Base-by-base conservation (phyloP, 257 asterid species). In the Scutellaria barbata region DNA sequence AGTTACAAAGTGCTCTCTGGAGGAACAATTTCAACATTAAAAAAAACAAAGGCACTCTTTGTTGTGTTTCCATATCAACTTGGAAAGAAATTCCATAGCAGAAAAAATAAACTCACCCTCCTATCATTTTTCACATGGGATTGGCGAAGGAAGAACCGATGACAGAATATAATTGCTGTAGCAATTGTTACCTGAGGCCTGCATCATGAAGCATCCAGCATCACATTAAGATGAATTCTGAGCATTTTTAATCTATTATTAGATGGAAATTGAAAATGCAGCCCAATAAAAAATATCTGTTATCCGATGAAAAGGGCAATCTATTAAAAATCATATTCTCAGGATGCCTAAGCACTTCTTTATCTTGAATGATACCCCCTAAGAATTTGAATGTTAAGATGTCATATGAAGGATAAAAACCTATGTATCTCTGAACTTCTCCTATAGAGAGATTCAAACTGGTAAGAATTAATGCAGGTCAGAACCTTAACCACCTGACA, bases 181-280 rank as follows among this genome's bases (percentile, higher is more conserved):
- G 98, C 98, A 85, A 93, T 93, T 10, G 97, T 93, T 56, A 90
- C 95, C 86, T 93, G 98, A 10, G 97, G 98, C 87, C 98, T 94
- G 97, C 89, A 90, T 71, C 64, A 81, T 59, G 62, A 80, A 85
- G 68, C 51, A 66, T 41, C 66, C 68, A 55, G 40, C 66, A 64
- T 60, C 22, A n/a, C 63, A 59, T 16, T 54, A 46, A 51, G 76
- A 76, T n/a, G 52, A 57, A 69, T 61, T 40, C 47, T 20, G 52
- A 25, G 9, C 13, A 47, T 18, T 30, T 39, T 2, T 8, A 47
- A 56, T 13, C 22, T 46, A 52, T 7, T n/a, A 35, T 54, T 60
- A 40, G 10, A 53, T 7, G 55, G 41, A 73, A 55, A 59, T 37
- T 20, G 22, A 3, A 42, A 69, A 45, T 42, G 60, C 61, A 14